Evolutionary conservation across 257 asterid species (phyloP), one percentile per base, ranked within the genome.

Genomic region (Penstemon eatonii): DNA sequence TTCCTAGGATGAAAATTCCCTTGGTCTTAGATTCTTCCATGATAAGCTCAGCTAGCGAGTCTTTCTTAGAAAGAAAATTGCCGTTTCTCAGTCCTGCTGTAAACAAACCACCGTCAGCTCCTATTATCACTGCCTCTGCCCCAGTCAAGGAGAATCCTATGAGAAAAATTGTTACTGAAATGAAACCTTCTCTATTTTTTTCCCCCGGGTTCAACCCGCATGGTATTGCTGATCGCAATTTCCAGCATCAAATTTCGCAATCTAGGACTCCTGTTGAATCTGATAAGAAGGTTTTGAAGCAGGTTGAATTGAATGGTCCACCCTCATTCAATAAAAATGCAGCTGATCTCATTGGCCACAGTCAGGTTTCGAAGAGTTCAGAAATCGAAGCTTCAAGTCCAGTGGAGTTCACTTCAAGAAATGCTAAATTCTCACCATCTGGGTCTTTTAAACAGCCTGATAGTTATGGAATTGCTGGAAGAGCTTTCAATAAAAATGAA

Each of bases 241-340:
- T 77, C 78, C 87, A 79, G 72, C 84, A 76, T 72, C 89, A 75
- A 70, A 84, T 53, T 79, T 71, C 76, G 37, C 88, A 69, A 56
- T 69, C 88, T 50, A 79, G 85, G 69, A 69, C 72, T 66, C 64
- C 67, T 50, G 70, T 58, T 51, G 91, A 87, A 61, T 65, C 90
- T 10, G 86, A 86, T 76, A 73, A 71, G 47, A 86, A 77, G 80
- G 76, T 52, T 76, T 37, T 55, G 67, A 80, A 82, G 77, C 89
- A 82, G 73, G 87, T 81, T 39, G 91, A 85, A 76, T 74, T 78
- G 71, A 91, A 78, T 69, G 66, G 85, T 75, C 81, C 80, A 12
- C 80, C 86, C 25, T 33, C 76, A 8, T 71, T 71, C 75, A 81
- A 67, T 67, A 88, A 78, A 68, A 81, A 57, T 45, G 63, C 78